These are phyloP conservation scores for Eragrostis nindensis DNA, from an alignment of 176 grass and related monocot species.

Conservation along the genomic window DNA sequence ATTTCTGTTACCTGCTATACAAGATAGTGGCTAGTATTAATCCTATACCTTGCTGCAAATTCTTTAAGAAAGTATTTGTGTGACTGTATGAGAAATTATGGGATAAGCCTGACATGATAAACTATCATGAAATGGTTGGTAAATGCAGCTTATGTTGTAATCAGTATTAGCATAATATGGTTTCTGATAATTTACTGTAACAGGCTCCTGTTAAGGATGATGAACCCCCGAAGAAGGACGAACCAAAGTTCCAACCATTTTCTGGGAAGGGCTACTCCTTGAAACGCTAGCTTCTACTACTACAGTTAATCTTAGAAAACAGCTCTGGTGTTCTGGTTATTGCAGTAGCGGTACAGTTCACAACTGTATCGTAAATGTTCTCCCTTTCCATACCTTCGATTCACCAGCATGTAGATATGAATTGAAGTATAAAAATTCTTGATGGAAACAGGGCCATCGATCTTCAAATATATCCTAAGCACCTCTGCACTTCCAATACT, in stretches of 20 bases:
- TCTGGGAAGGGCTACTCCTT: conserved; percentile 79
- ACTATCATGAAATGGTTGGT: neutral
- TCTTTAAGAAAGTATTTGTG: neutral
- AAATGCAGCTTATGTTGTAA: neutral
- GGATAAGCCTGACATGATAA: neutral
- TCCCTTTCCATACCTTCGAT: conserved; percentile 11
- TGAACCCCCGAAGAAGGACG: conserved; percentile 64
- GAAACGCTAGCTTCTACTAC: conserved; percentile 49
- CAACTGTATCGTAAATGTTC: conserved; percentile 8
- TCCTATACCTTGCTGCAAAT: neutral
- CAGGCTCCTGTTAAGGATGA: conserved; percentile 57
- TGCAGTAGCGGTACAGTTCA: no score
- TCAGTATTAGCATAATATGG: conserved; percentile 9
- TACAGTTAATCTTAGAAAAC: neutral
- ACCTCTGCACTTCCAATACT: neutral
- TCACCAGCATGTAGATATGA: conserved; percentile 33
- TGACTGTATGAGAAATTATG: neutral
- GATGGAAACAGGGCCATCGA: conserved; percentile 20
- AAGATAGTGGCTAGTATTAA: neutral
- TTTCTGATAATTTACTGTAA: conserved; percentile 26
- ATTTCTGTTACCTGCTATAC: neutral
- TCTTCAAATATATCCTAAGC: conserved; percentile 11
- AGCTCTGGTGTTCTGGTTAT: neutral
- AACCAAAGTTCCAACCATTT: conserved; percentile 77
- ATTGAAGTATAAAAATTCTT: conserved; percentile 28